These are phyloP conservation scores for Rhizopogon rudus DNA, from an alignment of 768 basidiomycete species.

Conservation along the genomic window DNA sequence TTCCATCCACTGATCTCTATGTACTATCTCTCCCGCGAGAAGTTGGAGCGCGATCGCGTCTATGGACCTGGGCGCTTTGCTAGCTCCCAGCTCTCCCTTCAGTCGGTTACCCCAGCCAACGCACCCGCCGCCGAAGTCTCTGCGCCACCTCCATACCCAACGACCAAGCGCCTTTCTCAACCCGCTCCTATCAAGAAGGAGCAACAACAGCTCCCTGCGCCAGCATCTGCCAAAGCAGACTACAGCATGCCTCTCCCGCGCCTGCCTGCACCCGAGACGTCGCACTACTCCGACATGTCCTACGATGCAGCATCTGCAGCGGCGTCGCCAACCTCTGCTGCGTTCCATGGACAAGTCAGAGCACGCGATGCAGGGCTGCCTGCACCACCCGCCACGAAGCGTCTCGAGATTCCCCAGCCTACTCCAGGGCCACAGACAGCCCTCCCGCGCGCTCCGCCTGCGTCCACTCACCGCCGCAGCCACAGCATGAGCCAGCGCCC, in stretches of 20 bases:
- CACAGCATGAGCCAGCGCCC: slow-evolving; percentile 83
- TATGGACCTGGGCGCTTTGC: slow-evolving; percentile 96
- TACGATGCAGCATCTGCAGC: slow-evolving; percentile 53
- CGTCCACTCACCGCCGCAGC: slow-evolving; percentile 74
- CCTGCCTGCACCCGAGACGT: slow-evolving; percentile 75
- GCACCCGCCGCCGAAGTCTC: slow-evolving; percentile 14
- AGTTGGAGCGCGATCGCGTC: slow-evolving; percentile 89
- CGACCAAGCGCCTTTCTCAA: slow-evolving; percentile 26
- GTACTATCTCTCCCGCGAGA: slow-evolving; percentile 94
- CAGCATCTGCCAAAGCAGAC: slow-evolving; percentile 47
- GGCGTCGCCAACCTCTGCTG: slow-evolving; percentile 53
- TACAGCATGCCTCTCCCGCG: slow-evolving; percentile 82
- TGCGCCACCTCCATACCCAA: slow-evolving; percentile 9
- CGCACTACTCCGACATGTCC: slow-evolving; percentile 78
- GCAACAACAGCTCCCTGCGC: slow-evolving; percentile 15
- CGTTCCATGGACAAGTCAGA: slow-evolving; percentile 59
- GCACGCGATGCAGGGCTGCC: slow-evolving; percentile 58
- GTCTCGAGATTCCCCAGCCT: slow-evolving; percentile 20
- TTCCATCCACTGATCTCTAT: slow-evolving; percentile 96
- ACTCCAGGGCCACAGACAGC: slow-evolving; percentile 26
- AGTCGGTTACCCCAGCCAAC: slow-evolving; percentile 21
- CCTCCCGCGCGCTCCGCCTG: slow-evolving; percentile 66
- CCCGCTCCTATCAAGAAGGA: slow-evolving; percentile 30
- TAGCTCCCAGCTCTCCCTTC: slow-evolving; percentile 75
- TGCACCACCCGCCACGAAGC: slow-evolving; percentile 31